Evolutionary conservation across 179 eudicot species (phyloP), one percentile per base, ranked within the genome.

Genomic region (Actinidia chinensis): DNA sequence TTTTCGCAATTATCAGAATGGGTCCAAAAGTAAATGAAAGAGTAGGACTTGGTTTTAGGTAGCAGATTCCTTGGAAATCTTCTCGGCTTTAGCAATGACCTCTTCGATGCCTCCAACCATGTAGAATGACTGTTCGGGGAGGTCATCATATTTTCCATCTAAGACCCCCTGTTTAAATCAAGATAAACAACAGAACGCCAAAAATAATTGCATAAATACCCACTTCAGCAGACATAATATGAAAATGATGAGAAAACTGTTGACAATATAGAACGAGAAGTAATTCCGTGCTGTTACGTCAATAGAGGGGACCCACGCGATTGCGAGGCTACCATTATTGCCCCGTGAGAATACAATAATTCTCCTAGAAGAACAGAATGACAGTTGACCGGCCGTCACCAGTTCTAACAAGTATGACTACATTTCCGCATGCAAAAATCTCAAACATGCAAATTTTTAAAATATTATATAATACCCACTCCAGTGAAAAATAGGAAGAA

Each of bases 41-140:
- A 23, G 47, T 9, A 6, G 11, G 44, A 50, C 33, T 59, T 25
- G 75, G 50, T 10, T 84, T 78, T 88, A 88, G 55, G 91, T 84
- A 50, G 96, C 90, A 76, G 86, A 82, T 83, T 93, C 99, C 90
- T 84, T 90, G 82, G 98, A 92, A 72, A 95, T 95, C 93, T 94
- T 95, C 88, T 95, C 98, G 1, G 98, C 98, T 92, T 95, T 95
- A 79, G 95, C 98, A 81, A 95, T 84, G 81, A 95, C 99, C 86
- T 95, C 99, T 0, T 95, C 99, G n/a, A 95, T 95, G 51, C 99
- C 99, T 80, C 98, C 99, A 86, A 93, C 96, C 91, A 88, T 88
- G 87, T 88, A 88, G 78, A 88, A 88, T n/a, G 91, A 81, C 76
- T 88, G 91, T 78, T 88, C 91, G 4, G 91, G 2, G 48, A 88